These are phyloP conservation scores for Debaryomycetaceae sp. DNA, from an alignment of 1,139 yeast species.

Conservation along the genomic window DNA sequence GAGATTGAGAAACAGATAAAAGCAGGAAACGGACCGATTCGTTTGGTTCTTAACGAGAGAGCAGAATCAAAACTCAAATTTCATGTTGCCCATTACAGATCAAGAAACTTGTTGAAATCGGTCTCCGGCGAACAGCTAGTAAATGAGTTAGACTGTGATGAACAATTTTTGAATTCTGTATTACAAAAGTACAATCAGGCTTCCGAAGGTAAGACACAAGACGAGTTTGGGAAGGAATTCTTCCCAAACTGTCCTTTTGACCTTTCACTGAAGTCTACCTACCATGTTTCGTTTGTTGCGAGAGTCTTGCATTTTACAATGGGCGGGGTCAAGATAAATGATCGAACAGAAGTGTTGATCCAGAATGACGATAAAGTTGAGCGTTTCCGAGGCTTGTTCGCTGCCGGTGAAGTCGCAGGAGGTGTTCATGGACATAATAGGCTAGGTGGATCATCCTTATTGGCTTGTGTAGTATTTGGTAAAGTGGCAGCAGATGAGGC, in stretches of 20 bases:
- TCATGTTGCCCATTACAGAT: slow-evolving; percentile 64
- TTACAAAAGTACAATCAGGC: slow-evolving; percentile 44
- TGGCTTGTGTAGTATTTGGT: slow-evolving; percentile 83
- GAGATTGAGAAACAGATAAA: slow-evolving; percentile 49
- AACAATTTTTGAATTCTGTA: slow-evolving; percentile 29
- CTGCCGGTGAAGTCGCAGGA: slow-evolving; percentile 81
- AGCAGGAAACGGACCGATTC: slow-evolving; percentile 48
- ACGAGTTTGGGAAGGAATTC: slow-evolving; percentile 48
- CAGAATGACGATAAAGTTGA: slow-evolving; percentile 21
- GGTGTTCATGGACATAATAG: slow-evolving; percentile 80
- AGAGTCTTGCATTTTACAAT: slow-evolving; percentile 82
- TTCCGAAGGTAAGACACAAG: slow-evolving; percentile 41
- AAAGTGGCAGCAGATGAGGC: slow-evolving; percentile 56
- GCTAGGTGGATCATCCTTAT: slow-evolving; percentile 70
- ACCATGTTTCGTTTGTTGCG: slow-evolving; percentile 57
- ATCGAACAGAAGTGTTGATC: slow-evolving; percentile 51
- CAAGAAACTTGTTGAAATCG: slow-evolving; percentile 60
- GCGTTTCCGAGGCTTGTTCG: slow-evolving; percentile 60
- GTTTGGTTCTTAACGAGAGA: slow-evolving; percentile 44
- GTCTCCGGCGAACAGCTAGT: slow-evolving; percentile 49
- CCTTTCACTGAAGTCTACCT: slow-evolving; percentile 23
- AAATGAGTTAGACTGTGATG: slow-evolving; percentile 36
- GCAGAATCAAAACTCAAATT: slow-evolving; percentile 46
- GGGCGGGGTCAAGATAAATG: slow-evolving; percentile 78
- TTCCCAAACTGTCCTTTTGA: slow-evolving; percentile 51